Conservation (phyloP, 73 alveolate species). For the Strombidium stylifer region DNA sequence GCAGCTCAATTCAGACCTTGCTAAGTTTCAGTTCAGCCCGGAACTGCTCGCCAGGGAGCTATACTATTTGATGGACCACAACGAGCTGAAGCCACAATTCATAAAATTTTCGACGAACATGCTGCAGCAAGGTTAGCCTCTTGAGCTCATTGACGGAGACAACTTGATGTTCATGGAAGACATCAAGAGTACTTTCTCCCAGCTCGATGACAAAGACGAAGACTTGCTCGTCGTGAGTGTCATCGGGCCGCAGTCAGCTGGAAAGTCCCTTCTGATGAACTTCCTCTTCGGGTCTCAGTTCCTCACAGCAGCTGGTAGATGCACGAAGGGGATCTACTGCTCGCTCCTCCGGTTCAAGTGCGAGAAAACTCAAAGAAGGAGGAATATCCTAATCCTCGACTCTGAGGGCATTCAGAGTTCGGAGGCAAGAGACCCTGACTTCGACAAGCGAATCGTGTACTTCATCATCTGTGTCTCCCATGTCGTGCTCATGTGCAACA, state of each 20-base stretch:
- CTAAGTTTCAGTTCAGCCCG: constrained; percentile 8
- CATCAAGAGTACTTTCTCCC: not conserved
- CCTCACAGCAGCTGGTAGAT: constrained; percentile 23
- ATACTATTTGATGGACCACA: not conserved
- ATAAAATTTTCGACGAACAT: not conserved
- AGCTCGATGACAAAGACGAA: too few species aligned
- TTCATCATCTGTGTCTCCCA: constrained; percentile 22
- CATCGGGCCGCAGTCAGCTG: constrained; percentile 61
- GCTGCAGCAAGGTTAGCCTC: constrained; percentile 13
- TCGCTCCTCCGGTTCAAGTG: constrained; percentile 4
- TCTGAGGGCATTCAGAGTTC: constrained; percentile 59
- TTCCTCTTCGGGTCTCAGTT: constrained; percentile 30
- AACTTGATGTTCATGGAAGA: not conserved
- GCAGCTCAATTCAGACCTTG: too few species aligned
- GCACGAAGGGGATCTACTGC: constrained; percentile 55
- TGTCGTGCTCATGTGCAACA: constrained; percentile 24
- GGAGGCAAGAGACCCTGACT: constrained; percentile 63
- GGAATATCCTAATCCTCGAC: constrained; percentile 46
- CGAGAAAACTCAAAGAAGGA: not conserved
- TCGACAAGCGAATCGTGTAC: constrained; percentile 60
- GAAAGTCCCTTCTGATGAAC: constrained; percentile 37
- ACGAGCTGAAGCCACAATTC: not conserved
- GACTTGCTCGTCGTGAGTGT: constrained; percentile 41
- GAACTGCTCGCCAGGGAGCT: constrained; percentile 15
- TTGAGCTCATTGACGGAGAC: constrained; percentile 35